Evolutionary conservation across 2,329 filamentous ascomycete genomes (phyloP).

Genomic region (Pseudogymnoascus sp.): DNA sequence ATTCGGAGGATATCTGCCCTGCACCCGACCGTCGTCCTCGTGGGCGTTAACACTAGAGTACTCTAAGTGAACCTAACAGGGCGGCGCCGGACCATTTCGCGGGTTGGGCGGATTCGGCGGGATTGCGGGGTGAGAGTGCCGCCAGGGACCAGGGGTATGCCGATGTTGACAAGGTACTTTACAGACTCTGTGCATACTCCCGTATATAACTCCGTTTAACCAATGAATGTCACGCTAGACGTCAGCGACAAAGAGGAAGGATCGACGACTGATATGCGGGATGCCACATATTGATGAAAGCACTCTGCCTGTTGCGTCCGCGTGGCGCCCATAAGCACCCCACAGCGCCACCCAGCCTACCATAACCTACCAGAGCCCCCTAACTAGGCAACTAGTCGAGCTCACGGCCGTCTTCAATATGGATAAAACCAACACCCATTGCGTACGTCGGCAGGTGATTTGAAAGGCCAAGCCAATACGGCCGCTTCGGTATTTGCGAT

Average conservation of each 20-base stretch:
- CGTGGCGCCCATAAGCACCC: not conserved
- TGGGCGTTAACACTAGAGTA: not conserved
- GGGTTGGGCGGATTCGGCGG: not conserved
- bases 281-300: constrained; percentile 1
- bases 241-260: not conserved
- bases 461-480: not conserved
- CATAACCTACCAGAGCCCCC: not conserved
- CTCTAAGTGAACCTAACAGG: not conserved
- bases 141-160: constrained; percentile 4
- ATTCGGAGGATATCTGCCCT: not conserved
- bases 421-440: constrained; percentile 1
- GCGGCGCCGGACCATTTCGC: not conserved
- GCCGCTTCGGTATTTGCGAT: not conserved
- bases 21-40: not conserved
- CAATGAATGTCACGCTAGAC: not conserved
- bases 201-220: not conserved
- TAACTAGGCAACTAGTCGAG: not conserved
- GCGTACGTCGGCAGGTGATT: not conserved
- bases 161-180: constrained; percentile 3
- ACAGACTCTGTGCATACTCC: not conserved
- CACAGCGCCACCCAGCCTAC: not conserved
- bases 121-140: constrained; percentile 8
- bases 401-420: not conserved
- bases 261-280: not conserved
- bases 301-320: constrained; percentile 8